Evolutionary conservation across 352 stramenopile species (phyloP).

Genomic region (Globisporangium spinosum): DNA sequence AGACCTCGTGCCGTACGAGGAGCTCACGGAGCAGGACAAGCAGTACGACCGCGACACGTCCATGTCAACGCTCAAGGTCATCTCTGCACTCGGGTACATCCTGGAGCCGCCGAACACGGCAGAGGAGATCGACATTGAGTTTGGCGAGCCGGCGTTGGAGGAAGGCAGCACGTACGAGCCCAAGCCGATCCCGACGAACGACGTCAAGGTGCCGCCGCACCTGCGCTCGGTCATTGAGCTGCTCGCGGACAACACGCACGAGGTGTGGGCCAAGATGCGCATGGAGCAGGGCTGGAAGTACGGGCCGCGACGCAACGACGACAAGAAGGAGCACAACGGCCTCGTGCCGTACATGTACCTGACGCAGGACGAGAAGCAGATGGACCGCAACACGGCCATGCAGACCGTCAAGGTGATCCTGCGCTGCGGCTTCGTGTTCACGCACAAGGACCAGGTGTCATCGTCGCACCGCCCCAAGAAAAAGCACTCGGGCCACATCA

Average conservation of each 20-base stretch:
- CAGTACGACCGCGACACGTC: conserved; percentile 82
- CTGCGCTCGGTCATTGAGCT: conserved; percentile 70
- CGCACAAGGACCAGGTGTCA: conserved; percentile 54
- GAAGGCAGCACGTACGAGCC: conserved; percentile 48
- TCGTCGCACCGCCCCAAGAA: conserved; percentile 27
- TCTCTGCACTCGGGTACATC: conserved; percentile 68
- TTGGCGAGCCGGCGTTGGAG: conserved; percentile 45
- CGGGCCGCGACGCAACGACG: conserved; percentile 56
- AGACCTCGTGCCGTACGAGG: conserved; percentile 67
- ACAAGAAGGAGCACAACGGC: conserved; percentile 65
- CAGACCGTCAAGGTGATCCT: conserved; percentile 79
- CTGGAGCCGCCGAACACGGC: conserved; percentile 44
- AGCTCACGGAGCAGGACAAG: conserved; percentile 69
- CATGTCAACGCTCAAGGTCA: conserved; percentile 74
- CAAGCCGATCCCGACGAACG: conserved; percentile 27
- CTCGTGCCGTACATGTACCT: too few relatives aligned
- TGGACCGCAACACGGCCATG: conserved; percentile 83
- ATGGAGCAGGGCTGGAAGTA: conserved; percentile 81
- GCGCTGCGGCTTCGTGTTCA: conserved; percentile 64
- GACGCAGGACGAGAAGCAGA: conserved; percentile 51
- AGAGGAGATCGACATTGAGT: conserved; percentile 58
- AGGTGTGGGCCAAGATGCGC: conserved; percentile 80
- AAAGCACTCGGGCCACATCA: conserved; percentile 42
- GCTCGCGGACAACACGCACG: conserved; percentile 75
- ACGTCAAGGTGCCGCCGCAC: conserved; percentile 53